Evolutionary conservation across 495 filamentous ascomycete genomes (phyloP), one percentile per base, ranked within the genome.

Genomic region (Xanthoparmelia taractica): DNA sequence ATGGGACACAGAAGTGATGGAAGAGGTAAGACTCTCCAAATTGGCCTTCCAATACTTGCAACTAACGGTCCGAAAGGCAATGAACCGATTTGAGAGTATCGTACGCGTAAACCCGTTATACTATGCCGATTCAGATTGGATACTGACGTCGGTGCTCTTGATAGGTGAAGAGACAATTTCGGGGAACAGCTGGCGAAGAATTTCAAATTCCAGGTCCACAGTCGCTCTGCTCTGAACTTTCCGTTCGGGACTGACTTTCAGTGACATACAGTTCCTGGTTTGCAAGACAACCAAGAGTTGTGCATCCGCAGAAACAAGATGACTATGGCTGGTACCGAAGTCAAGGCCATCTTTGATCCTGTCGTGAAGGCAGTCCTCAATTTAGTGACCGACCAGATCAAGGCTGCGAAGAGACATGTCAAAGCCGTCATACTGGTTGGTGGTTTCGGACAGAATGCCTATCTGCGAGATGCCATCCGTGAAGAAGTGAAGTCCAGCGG

Each of bases 401-500:
- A 82, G 48, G 77, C 73, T 38, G 43, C 61, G 7, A 66, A 63
- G 47, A 65, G 58, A 33, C 43, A 47, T 6, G 64, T 76, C 23
- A 72, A 68, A 60, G 84, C 84, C n/a, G 84, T 88, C 61, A 78
- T 87, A 61, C 72, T 88, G 27, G 85, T 87, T 17, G 85, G 85
- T 54, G 85, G 85, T 18, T 88, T 88, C 69, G 85, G 85, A 0
- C 83, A 87, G 70, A 85, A 79, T 66, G 80, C 84, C 45, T 88
- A 86, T 71, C 80, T 88, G 8, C 67, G 67, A 15, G 67, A 70
- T 7, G 23, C 55, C 8, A 60, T 70, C 37, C 45, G 55, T 18
- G 13, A 54, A 5, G 64, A 47, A 4, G n/a, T 67, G n/a, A 60
- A 55, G 17, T 45, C 57, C 4, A 59, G 63, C 31, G 67, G 64